Conservation (phyloP, 345 rosid species). For the Carallia pectinifolia region DNA sequence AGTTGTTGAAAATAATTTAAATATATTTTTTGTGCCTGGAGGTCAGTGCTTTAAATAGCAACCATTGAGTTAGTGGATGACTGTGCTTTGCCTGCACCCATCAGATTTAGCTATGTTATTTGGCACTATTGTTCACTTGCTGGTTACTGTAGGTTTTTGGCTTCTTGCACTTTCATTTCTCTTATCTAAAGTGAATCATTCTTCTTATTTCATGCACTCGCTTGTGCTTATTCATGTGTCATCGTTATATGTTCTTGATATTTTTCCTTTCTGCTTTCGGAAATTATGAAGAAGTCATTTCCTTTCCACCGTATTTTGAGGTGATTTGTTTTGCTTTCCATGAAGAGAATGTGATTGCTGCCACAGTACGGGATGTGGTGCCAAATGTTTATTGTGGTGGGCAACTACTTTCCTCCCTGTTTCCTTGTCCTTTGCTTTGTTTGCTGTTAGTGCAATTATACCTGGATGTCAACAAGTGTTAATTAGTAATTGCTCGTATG, state of each 20-base stretch:
- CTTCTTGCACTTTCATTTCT: neutral
- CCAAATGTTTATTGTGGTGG: conserved; percentile 91
- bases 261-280: conserved; percentile 17
- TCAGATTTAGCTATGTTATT: no score
- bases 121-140: no score
- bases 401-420: conserved; percentile 17
- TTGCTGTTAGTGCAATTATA: neutral
- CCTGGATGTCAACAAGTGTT: neutral
- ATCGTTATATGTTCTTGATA: neutral
- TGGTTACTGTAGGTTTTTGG: no score
- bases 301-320: conserved; percentile 91
- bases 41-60: no score
- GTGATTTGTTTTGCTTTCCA: conserved; percentile 90
- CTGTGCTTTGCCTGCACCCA: no score
- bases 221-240: neutral
- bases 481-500: conserved; percentile 25
- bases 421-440: neutral
- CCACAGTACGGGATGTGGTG: conserved; percentile 84
- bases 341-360: conserved; percentile 92
- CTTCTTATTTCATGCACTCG: neutral
- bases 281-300: conserved; percentile 80
- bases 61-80: no score
- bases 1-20: no score
- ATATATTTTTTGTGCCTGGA: no score
- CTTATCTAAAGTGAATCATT: neutral